Percentiles rank a stretch among this genome's conserved stretches.
Conservation (phyloP, 805 yeast species). For the Pichia nakasei region DNA sequence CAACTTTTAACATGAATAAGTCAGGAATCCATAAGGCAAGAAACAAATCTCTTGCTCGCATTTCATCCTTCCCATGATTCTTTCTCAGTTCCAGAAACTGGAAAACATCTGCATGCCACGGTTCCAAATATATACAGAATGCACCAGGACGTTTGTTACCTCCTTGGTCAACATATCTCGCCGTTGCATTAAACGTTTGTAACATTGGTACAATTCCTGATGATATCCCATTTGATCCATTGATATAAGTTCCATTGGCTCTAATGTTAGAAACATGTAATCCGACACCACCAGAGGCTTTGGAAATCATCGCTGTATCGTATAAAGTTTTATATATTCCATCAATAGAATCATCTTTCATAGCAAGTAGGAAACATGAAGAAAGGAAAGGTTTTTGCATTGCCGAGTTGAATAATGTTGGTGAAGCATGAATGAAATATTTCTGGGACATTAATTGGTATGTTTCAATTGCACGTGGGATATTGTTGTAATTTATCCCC, state of each 20-base stretch:
- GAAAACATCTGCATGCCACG: constrained; percentile 93
- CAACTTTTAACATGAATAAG: constrained; percentile 86
- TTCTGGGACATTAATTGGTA: constrained; percentile 80
- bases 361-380: constrained; percentile 84
- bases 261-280: constrained; percentile 82
- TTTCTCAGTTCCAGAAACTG: constrained; percentile 81
- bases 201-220: constrained; percentile 95
- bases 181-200: constrained; percentile 90
- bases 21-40: constrained; percentile 94
- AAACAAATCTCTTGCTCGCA: constrained; percentile 87
- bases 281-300: constrained; percentile 95
- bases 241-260: constrained; percentile 76
- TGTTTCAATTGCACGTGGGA: constrained; percentile 65
- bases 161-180: constrained; percentile 96
- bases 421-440: constrained; percentile 90
- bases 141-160: constrained; percentile 99
- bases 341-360: constrained; percentile 91
- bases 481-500: constrained; percentile 73
- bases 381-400: constrained; percentile 80
- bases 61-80: constrained; percentile 92
- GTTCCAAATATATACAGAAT: constrained; percentile 86
- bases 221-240: constrained; percentile 89
- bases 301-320: constrained; percentile 82
- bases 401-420: constrained; percentile 91
- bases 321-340: constrained; percentile 89